Percentiles rank a stretch among this genome's conserved stretches.
phyloP scores from a whole-genome alignment of 176 grass and related monocot species.

The Hsuehochloa calcarea region DNA sequence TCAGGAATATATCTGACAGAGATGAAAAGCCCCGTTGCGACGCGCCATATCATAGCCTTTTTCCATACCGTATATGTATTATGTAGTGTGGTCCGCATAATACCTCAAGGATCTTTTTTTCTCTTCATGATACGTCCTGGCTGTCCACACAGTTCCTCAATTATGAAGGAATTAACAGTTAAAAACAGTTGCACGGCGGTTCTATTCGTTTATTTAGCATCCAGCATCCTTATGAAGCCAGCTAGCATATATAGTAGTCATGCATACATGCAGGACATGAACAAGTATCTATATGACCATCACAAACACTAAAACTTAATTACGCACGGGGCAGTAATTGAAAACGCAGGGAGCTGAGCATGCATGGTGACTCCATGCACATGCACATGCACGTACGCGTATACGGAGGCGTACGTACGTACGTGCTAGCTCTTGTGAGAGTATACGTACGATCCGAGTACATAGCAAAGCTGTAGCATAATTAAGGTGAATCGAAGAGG shows the following conservation, averaged over 20 bases:
- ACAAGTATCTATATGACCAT: neutral
- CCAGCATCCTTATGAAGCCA: conserved; percentile 13
- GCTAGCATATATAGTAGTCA: neutral
- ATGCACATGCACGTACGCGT: neutral
- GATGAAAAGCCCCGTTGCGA: too few species aligned
- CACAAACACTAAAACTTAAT: neutral
- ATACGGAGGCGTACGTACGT: neutral
- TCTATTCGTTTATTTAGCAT: conserved; percentile 18
- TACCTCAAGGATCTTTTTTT: neutral
- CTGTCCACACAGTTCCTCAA: neutral
- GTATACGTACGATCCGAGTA: neutral
- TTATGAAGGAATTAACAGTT: neutral
- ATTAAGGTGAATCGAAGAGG: neutral
- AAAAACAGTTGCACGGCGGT: neutral
- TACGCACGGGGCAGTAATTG: neutral
- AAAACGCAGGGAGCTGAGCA: too few species aligned
- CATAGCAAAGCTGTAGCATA: neutral
- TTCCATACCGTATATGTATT: too few species aligned
- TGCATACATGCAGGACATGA: neutral
- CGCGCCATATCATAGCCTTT: too few species aligned
- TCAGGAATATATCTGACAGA: too few species aligned
- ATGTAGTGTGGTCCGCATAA: too few species aligned
- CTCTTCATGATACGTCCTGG: neutral
- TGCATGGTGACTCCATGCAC: neutral
- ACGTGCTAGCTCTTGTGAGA: neutral